Conservation (phyloP, 2,329 filamentous ascomycete species). For the Magnaporthiopsis incrustans region DNA sequence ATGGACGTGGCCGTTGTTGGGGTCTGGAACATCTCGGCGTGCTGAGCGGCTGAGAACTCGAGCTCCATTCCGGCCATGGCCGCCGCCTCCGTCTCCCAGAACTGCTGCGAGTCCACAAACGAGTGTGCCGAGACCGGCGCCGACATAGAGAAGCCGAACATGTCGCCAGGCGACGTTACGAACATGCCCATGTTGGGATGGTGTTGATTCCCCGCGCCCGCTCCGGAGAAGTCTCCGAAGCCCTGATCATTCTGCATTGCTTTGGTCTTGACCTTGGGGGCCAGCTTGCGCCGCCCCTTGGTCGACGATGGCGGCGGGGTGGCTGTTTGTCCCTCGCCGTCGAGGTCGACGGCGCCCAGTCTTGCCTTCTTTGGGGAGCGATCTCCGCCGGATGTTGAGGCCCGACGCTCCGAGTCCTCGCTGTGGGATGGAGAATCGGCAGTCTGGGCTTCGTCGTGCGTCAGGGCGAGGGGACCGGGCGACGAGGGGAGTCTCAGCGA, state of each 20-base stretch:
- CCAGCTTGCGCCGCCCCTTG: constrained; percentile 48
- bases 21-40: constrained; percentile 35
- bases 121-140: constrained; percentile 41
- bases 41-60: constrained; percentile 40
- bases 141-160: constrained; percentile 53
- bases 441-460: constrained; percentile 19
- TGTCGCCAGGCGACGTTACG: constrained; percentile 40
- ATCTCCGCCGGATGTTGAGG: constrained; percentile 17
- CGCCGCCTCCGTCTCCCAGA: constrained; percentile 44
- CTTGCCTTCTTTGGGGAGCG: constrained; percentile 35
- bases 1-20: not conserved
- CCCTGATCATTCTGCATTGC: constrained; percentile 51
- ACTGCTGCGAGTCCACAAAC: constrained; percentile 34
- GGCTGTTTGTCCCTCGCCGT: constrained; percentile 37
- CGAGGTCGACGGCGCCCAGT: constrained; percentile 26
- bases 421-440: constrained; percentile 9
- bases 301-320: constrained; percentile 53
- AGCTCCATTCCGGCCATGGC: constrained; percentile 49
- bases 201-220: constrained; percentile 39
- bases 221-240: constrained; percentile 36
- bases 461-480: constrained; percentile 33
- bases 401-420: constrained; percentile 13
- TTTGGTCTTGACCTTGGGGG: constrained; percentile 34
- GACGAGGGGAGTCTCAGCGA: constrained; percentile 52
- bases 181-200: constrained; percentile 30